Percentiles rank a stretch among this genome's conserved stretches.
phyloP scores from a whole-genome alignment of 164 flowering plant genomes.

The Sextonia rubra region DNA sequence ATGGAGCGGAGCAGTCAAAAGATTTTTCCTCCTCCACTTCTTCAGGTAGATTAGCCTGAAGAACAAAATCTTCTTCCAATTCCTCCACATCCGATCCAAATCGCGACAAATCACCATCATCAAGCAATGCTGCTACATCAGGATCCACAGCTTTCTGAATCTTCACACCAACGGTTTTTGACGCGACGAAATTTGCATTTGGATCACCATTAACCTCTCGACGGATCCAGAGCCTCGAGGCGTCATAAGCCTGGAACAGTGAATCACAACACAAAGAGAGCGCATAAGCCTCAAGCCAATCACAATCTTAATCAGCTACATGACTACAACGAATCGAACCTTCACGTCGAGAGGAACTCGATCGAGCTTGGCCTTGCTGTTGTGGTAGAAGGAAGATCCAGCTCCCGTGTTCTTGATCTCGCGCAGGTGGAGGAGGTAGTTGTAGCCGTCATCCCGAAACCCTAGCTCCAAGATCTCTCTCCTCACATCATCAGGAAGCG shows the following conservation, averaged over 20 bases:
- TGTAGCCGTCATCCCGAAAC: constrained; percentile 94
- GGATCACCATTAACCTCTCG: constrained; percentile 29
- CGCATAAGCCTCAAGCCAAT: neutral
- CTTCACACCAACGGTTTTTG: constrained; percentile 53
- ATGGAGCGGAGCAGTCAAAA: constrained; percentile 2
- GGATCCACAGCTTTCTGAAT: constrained; percentile 75
- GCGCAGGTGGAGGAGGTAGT: constrained; percentile 70
- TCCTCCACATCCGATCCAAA: constrained; percentile 85
- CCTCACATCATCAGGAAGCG: constrained; percentile 60
- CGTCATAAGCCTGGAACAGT: constrained; percentile 77
- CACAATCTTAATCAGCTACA: neutral
- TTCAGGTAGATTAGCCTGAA: constrained; percentile 55
- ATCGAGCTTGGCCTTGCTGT: constrained; percentile 59
- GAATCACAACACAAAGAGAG: neutral
- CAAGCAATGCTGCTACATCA: constrained; percentile 72
- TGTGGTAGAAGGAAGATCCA: constrained; percentile 65
- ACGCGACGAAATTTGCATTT: constrained; percentile 37
- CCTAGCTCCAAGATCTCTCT: constrained; percentile 86
- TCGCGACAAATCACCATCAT: constrained; percentile 56
- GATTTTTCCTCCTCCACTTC: constrained; percentile 26
- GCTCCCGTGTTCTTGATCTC: constrained; percentile 82
- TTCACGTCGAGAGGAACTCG: constrained; percentile 68
- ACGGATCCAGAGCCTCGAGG: constrained; percentile 52
- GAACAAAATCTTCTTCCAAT: constrained; percentile 89
- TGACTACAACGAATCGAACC: constrained; percentile 35